A percentile compares a stretch with the other conserved stretches of the same genome.
Conservation (phyloP, 768 basidiomycete genomes). For the Cantharellus anzutake region DNA sequence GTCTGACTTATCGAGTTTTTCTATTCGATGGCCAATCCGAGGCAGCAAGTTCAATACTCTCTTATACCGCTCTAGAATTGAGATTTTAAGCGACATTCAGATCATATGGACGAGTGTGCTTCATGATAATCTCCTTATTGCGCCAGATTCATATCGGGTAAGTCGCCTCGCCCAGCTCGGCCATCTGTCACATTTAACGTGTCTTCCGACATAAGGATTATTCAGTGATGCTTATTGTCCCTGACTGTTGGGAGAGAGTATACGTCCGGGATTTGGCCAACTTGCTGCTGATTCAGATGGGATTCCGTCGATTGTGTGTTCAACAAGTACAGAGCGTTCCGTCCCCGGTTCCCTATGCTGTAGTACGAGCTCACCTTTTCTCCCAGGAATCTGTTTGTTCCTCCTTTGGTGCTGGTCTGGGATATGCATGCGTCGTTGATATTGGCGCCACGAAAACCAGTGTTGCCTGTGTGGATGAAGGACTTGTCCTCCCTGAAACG, state of each 20-base stretch:
- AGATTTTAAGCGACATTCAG: conserved; percentile 62
- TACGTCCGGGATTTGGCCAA: conserved; percentile 68
- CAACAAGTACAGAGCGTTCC: conserved; percentile 46
- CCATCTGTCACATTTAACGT: background rate
- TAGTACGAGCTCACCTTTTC: background rate
- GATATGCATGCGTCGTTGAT: conserved; percentile 89
- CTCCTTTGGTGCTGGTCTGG: conserved; percentile 88
- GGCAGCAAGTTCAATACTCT: conserved; percentile 65
- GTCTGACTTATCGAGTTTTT: conserved; percentile 46
- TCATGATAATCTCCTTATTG: conserved; percentile 38
- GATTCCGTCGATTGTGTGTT: conserved; percentile 82
- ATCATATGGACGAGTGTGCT: conserved; percentile 43
- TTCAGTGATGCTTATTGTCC: conserved; percentile 73
- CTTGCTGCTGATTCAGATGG: conserved; percentile 56
- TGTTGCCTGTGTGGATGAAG: conserved; percentile 90
- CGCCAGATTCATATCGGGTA: conserved; percentile 40
- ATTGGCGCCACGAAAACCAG: conserved; percentile 73
- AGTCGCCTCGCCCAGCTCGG: background rate
- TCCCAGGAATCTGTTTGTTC: conserved; percentile 65
- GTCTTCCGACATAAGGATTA: conserved; percentile 37
- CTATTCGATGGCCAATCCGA: conserved; percentile 65
- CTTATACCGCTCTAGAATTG: conserved; percentile 43
- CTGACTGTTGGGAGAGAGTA: conserved; percentile 72
- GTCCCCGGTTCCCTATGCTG: background rate
- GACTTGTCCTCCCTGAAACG: conserved; percentile 69